phyloP scores from a whole-genome alignment of 495 filamentous ascomycete species.

The Amorphotheca resinae region DNA sequence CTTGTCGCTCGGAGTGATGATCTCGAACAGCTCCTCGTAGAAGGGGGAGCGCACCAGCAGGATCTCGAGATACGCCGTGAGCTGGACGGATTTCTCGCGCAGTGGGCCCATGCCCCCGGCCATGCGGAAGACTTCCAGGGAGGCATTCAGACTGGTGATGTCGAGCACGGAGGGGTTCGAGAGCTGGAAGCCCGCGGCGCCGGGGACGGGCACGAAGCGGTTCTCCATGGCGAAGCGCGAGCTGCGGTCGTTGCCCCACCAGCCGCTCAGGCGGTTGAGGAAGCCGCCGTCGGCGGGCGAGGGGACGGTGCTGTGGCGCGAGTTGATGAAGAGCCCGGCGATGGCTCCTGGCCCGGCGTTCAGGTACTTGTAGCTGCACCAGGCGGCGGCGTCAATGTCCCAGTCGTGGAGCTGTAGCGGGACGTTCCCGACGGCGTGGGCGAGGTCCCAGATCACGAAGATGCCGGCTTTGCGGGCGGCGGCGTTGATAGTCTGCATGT shows the following conservation, averaged over 20 bases:
- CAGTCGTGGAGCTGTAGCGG: constrained; percentile 73
- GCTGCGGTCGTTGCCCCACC: constrained; percentile 77
- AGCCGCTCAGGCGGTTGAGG: constrained; percentile 47
- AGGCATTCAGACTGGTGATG: constrained; percentile 58
- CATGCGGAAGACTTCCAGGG: constrained; percentile 63
- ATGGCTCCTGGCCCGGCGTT: constrained; percentile 85
- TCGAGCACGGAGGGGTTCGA: constrained; percentile 57
- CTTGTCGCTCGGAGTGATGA: constrained; percentile 71
- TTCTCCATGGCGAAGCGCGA: constrained; percentile 72
- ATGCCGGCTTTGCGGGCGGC: constrained; percentile 67
- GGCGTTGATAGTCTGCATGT: constrained; percentile 69
- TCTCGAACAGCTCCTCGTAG: constrained; percentile 40
- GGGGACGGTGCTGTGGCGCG: constrained; percentile 48
- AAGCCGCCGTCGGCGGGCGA: constrained; percentile 22
- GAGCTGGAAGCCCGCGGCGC: constrained; percentile 58
- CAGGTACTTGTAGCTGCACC: constrained; percentile 97
- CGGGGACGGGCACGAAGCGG: constrained; percentile 58
- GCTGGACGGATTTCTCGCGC: constrained; percentile 55
- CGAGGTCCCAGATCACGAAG: constrained; percentile 86
- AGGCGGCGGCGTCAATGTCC: constrained; percentile 92
- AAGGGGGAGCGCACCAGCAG: constrained; percentile 37
- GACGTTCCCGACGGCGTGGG: constrained; percentile 90
- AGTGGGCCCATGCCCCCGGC: constrained; percentile 58
- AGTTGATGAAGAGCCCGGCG: constrained; percentile 79
- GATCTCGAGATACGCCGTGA: constrained; percentile 74